A percentile compares a stretch with the other conserved stretches of the same genome.
phyloP scores from a whole-genome alignment of 2,329 filamentous ascomycete species.

The Colletotrichum tamarilloi region DNA sequence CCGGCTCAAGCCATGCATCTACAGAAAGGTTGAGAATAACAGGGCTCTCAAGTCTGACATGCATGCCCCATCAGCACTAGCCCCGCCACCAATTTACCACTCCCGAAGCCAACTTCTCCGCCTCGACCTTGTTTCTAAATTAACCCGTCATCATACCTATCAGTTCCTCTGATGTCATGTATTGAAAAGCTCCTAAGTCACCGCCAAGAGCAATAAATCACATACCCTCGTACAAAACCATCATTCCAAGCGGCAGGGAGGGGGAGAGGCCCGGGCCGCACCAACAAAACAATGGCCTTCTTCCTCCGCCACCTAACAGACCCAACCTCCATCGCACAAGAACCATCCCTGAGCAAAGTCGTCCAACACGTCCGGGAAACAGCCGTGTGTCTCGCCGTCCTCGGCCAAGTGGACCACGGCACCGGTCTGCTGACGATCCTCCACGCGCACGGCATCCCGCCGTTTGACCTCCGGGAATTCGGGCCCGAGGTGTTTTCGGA shows the following conservation, averaged over 20 bases:
- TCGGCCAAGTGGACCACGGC: neutral
- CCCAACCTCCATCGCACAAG: neutral
- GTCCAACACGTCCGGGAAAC: neutral
- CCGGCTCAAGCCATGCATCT: no score
- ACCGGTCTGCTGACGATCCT: conserved; percentile 1
- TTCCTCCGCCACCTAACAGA: conserved; percentile 13
- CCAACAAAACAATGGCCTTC: neutral
- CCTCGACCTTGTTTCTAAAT: neutral
- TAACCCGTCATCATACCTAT: neutral
- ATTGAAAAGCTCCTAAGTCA: neutral
- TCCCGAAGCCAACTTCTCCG: no score
- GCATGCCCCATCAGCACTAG: neutral
- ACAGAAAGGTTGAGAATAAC: no score
- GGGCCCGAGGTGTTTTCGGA: neutral
- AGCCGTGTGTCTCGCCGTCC: neutral
- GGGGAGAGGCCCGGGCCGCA: no score
- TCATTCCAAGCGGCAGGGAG: no score
- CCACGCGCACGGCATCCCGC: neutral
- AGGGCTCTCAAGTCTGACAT: neutral
- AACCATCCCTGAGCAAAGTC: neutral
- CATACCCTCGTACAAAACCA: no score
- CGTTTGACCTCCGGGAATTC: neutral
- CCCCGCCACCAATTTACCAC: no score
- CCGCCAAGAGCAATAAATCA: neutral
- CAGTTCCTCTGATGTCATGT: neutral